Evolutionary conservation across 2,329 filamentous ascomycete genomes (phyloP), one percentile per base, ranked within the genome.

Genomic region (Exophiala mesophila): DNA sequence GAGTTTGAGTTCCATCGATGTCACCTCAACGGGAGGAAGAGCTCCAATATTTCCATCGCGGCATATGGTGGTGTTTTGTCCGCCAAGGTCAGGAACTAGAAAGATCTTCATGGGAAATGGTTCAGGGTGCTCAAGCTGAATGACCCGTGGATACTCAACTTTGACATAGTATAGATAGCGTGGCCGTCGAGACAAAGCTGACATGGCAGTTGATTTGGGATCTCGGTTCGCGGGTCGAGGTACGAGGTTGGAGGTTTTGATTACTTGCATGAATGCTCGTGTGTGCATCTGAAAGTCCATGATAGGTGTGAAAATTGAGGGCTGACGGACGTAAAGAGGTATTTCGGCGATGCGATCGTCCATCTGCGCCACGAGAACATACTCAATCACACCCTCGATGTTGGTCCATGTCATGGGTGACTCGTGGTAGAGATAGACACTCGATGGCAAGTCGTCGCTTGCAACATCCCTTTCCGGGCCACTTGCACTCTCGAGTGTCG

Each of bases 91-190:
- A 16, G 33, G 33, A 19, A 36, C 20, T 9, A 36, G 33, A 20
- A 18, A 36, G 5, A 36, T 20, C 17, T 36, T 36, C 33, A 36
- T n/a, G 16, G 33, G 33, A 18, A 36, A n/a, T 18, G 33, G 33
- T 18, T 3, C 17, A 5, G 33, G 33, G 17, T 36, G 33, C 33
- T 36, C 33, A 9, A 36, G 13, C 13, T 36, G 33, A 5, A 36
- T 20, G 18, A 36, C 33, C 5, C 12, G 16, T 12, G 33, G 33
- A 20, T 36, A 36, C 13, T 36, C 33, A 20, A 36, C 33, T 21
- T 36, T 36, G 33, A 36, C 33, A 20, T 18, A 16, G 17, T 36
- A 36, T 9, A n/a, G 3, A 18, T 36, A 36, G 5, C 33, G 13
- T 6, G 33, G 33, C 17, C 23, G 6, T 26, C 23, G 6, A 12